Evolutionary conservation across 2,329 filamentous ascomycete species (phyloP), one percentile per base, ranked within the genome.

Genomic region (Cladosporium oxysporum): DNA sequence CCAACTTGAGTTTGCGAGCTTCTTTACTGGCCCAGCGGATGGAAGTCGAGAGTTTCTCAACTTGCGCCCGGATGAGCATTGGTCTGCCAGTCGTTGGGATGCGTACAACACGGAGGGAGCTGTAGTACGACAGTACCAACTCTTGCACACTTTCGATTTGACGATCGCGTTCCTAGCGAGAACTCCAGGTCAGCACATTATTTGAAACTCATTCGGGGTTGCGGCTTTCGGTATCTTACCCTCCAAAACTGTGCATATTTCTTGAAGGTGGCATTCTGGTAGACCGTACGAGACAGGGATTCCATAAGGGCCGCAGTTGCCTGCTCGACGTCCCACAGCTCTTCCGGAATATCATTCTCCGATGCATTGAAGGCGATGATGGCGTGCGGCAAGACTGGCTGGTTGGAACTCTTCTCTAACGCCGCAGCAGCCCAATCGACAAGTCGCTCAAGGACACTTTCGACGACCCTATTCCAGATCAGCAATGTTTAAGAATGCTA

Each of bases 301-400:
- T 74, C 67, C 62, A 83, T 67, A 2, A 84, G 71, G 63, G 73
- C 67, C 41, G 74, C 67, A 1, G 82, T 84, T 7, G 81, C 78
- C 12, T 66, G 71, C 10, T 79, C 68, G 3, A 77, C 69, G 67
- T 83, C 78, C 83, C 83, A 85, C 55, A 79, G 75, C 8, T 74
- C 69, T n/a, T 75, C 72, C 37, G 80, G 74, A 3, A 80, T 74
- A 47, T 74, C 74, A 50, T 73, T 70, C 10, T 83, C 78, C 0
- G 79, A 76, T 1, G 79, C 80, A 70, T 86, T 86, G 37, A 86
- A 76, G 0, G 80, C 82, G 53, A 86, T 80, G 61, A 86, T 79
- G 1, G 80, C 82, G 68, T 84, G 82, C 2, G 84, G 84, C 7
- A 86, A 76, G 3, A 80, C 76, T 0, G 83, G 83, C 66, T 86